Evolutionary conservation across 345 rosid species (phyloP).

Genomic region (Bretschneidera sinensis): DNA sequence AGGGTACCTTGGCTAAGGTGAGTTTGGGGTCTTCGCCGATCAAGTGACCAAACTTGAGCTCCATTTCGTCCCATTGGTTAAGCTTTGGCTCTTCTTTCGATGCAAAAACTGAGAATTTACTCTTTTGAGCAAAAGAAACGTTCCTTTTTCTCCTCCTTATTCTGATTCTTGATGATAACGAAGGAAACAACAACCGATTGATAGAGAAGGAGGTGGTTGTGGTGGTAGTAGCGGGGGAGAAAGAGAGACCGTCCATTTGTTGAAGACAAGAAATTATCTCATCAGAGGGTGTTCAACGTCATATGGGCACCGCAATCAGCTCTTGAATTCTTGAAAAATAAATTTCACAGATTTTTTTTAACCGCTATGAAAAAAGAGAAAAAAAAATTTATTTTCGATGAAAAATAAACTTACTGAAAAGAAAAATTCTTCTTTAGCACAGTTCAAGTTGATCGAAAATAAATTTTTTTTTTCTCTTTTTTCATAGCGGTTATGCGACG

Average conservation of each 20-base stretch:
- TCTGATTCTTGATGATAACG: slow-evolving; percentile 15
- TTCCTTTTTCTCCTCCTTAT: slow-evolving; percentile 16
- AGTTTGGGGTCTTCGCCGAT: slow-evolving; percentile 93
- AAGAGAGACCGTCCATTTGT: slow-evolving; percentile 54
- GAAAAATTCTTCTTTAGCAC: no score
- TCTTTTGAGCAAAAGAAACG: slow-evolving; percentile 21
- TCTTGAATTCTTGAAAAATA: no score
- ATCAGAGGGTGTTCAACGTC: background rate
- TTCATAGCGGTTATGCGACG: no score
- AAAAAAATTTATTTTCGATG: background rate
- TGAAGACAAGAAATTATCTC: slow-evolving; percentile 3
- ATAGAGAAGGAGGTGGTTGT: slow-evolving; percentile 19
- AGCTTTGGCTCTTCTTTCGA: slow-evolving; percentile 49
- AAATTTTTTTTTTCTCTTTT: no score
- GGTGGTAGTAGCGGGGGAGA: slow-evolving; percentile 33
- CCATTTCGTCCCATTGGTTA: slow-evolving; percentile 81
- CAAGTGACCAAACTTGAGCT: slow-evolving; percentile 79
- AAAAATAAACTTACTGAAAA: no score
- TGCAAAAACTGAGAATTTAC: slow-evolving; percentile 42
- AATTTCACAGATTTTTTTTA: no score
- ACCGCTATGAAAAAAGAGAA: background rate
- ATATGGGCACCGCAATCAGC: background rate
- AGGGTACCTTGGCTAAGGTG: slow-evolving; percentile 77
- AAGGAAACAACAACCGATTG: slow-evolving; percentile 19
- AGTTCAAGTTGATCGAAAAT: no score